Evolutionary conservation across 306 rosid genomes (phyloP), one percentile per base, ranked within the genome.

Genomic region (Trifolium subterraneum): DNA sequence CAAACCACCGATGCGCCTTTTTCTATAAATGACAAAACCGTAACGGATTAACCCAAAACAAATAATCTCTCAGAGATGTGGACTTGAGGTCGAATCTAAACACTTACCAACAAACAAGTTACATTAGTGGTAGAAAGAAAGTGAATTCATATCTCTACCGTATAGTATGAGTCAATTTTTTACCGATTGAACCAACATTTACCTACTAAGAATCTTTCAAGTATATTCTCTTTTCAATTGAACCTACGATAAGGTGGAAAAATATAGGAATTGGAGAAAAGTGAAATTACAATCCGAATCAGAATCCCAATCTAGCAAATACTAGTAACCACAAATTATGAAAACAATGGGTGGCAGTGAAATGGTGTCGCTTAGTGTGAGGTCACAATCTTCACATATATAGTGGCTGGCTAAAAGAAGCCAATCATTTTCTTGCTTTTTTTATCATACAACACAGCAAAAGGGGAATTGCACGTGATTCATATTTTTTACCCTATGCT

Each of bases 391-490:
- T 6, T 56, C 36, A 6, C 33, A 56, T 12, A 55, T 23, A 56
- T 48, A 50, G 20, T 16, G 8, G 13, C 16, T 68, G 25, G 29
- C 47, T 33, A 18, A 70, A 70, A 51, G 47, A 70, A 19, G 20
- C 63, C 63, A 51, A 70, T 70, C 63, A 51, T 51, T 51, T 70
- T 35, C 19, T 54, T 41, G 36, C 60, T 35, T 70, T 35, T 23
- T 5, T 39, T 63, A 10, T 38, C 25, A 56, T 16, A 63, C 12
- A 35, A 19, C 23, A 19, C 10, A 25, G 6, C 10, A 10, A 5
- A 23, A 56, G 16, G 16, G 8, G 1, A 11, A 8, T 3, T 22
- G 16, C 63, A 56, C 63, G 35, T 56, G 63, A 56, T 56, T 56
- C 63, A 23, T 23, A 25, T 56, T 23, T 56, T 13, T 14, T 22